Conservation (phyloP, 768 basidiomycete species). For the Boletus subcaerulescens region DNA sequence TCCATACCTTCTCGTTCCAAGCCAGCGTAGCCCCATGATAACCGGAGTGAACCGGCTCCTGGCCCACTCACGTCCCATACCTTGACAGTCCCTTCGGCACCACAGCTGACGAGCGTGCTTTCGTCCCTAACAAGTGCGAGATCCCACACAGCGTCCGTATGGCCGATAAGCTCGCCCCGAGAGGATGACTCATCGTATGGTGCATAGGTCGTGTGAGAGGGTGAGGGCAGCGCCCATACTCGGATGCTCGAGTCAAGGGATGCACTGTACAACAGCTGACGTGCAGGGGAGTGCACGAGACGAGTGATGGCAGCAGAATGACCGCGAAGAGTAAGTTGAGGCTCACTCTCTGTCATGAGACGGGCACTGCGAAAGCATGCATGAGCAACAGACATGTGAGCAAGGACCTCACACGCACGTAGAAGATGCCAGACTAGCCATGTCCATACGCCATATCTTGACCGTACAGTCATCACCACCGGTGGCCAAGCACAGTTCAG, state of each 20-base stretch:
- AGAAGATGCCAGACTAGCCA: constrained; percentile 67
- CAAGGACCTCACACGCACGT: constrained; percentile 51
- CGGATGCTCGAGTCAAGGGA: constrained; percentile 93
- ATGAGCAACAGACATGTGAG: constrained; percentile 1
- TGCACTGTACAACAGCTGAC: constrained; percentile 81
- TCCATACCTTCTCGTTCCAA: constrained; percentile 44
- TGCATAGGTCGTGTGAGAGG: constrained; percentile 84
- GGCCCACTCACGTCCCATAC: constrained; percentile 86
- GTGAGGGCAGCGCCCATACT: constrained; percentile 79
- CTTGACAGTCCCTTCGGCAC: constrained; percentile 89
- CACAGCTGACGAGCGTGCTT: constrained; percentile 81
- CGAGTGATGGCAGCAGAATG: constrained; percentile 91
- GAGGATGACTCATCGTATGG: constrained; percentile 80
- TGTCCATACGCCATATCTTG: constrained; percentile 93
- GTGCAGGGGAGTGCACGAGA: constrained; percentile 73
- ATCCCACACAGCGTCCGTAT: constrained; percentile 97
- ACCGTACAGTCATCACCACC: constrained; percentile 95
- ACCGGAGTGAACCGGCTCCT: constrained; percentile 55
- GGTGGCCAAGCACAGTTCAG: constrained; percentile 81
- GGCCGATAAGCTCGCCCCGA: constrained; percentile 81
- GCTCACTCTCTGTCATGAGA: constrained; percentile 84
- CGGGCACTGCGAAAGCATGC: constrained; percentile 46
- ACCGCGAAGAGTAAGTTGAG: constrained; percentile 88
- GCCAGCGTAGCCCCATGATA: constrained; percentile 81
- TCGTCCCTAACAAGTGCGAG: constrained; percentile 82